Percentiles rank a stretch among this genome's conserved stretches.
Conservation (phyloP, 768 basidiomycete genomes). For the Tricholoma furcatifolium region DNA sequence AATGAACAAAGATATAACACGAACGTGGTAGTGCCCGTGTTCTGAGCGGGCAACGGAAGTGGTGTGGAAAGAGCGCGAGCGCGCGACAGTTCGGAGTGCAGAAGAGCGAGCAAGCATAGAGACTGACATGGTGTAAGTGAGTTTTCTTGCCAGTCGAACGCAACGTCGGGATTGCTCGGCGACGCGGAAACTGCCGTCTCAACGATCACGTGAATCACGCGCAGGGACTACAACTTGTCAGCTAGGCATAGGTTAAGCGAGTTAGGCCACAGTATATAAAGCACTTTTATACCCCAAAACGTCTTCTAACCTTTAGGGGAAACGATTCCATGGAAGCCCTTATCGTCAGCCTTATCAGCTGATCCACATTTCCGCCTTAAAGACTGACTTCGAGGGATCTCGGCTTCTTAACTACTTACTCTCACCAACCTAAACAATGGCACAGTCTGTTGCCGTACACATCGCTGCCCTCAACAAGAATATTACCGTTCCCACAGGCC, state of each 20-base stretch:
- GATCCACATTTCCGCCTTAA: no score
- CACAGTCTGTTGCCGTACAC: constrained; percentile 37
- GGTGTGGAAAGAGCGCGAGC: constrained; percentile 37
- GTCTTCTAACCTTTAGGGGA: no score
- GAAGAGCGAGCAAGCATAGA: constrained; percentile 42
- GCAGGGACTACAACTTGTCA: not conserved
- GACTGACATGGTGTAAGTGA: constrained; percentile 30
- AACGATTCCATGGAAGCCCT: no score
- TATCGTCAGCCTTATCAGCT: no score
- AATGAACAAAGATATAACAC: constrained; percentile 16
- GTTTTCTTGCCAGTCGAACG: not conserved
- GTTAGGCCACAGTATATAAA: no score
- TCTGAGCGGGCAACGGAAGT: constrained; percentile 42
- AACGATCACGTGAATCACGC: constrained; percentile 5
- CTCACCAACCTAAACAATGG: constrained; percentile 36
- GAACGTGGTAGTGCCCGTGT: constrained; percentile 60
- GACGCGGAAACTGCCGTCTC: constrained; percentile 6
- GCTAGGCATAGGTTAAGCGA: no score
- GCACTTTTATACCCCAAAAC: no score
- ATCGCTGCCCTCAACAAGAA: constrained; percentile 44
- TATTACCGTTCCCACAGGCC: constrained; percentile 71
- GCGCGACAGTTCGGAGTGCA: constrained; percentile 31
- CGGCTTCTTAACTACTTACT: not conserved
- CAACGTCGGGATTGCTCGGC: constrained; percentile 13
- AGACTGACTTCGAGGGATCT: not conserved